Conservation (phyloP, 805 yeast genomes). For the Sugiyamaella floridensis region DNA sequence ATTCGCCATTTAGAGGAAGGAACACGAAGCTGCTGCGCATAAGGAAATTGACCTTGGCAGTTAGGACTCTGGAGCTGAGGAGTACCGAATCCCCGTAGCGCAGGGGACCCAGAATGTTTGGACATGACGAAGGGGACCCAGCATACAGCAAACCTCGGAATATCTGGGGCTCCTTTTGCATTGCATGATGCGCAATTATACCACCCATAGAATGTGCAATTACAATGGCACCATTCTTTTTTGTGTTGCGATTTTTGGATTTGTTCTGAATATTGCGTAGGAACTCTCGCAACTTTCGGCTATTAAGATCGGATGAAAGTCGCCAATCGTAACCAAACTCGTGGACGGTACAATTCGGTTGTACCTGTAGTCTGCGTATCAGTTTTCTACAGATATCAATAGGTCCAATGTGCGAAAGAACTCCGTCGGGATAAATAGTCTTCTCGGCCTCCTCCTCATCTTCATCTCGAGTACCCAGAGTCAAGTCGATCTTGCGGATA, state of each 20-base stretch:
- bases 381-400: slow-evolving; percentile 67
- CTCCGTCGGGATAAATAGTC: slow-evolving; percentile 61
- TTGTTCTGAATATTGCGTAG: slow-evolving; percentile 35
- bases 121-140: slow-evolving; percentile 79
- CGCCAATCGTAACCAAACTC: slow-evolving; percentile 96
- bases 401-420: slow-evolving; percentile 79
- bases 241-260: slow-evolving; percentile 17
- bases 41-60: slow-evolving; percentile 77
- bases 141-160: slow-evolving; percentile 73
- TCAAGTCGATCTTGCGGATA: slow-evolving; percentile 58
- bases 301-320: slow-evolving; percentile 51
- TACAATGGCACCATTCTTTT: slow-evolving; percentile 56
- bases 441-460: slow-evolving; percentile 57
- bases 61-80: slow-evolving; percentile 63
- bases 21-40: slow-evolving; percentile 82
- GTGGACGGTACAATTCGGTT: slow-evolving; percentile 52
- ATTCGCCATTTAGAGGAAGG: slow-evolving; percentile 66
- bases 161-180: slow-evolving; percentile 59
- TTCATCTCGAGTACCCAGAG: slow-evolving; percentile 63
- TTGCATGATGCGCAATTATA: slow-evolving; percentile 68
- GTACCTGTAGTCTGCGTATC: slow-evolving; percentile 41
- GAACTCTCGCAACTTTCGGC: slow-evolving; percentile 45
- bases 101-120: slow-evolving; percentile 80
- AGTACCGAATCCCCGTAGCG: slow-evolving; percentile 75
- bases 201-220: slow-evolving; percentile 97